Base-by-base conservation (phyloP, 768 basidiomycete species). In the Chalciporus chontae region DNA sequence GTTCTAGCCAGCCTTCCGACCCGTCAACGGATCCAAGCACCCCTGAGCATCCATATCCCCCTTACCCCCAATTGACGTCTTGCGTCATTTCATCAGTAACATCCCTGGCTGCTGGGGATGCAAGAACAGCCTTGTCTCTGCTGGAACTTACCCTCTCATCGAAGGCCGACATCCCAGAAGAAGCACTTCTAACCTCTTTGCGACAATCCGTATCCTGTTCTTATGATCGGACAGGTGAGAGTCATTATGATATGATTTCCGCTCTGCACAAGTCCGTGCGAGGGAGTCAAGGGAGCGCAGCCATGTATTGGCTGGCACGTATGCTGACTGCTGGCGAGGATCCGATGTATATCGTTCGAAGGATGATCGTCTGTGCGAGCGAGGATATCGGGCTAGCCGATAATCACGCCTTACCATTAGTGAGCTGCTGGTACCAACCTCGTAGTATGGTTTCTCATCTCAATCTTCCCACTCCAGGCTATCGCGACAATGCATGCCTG, bases 381-480 rank as follows among this genome's bases (percentile, higher is more conserved):
- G 91, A 94, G 65, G 91, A 94, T 61, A 79, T 94, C 36, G 90
- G 91, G 0, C 69, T 90, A 7, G 90, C 89, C 23, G 87, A 93
- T 66, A 76, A 74, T 36, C 77, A 82, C n/a, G 88, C 87, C 0
- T 72, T 94, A 9, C 85, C 87, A 8, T 68, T 91, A 54, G 88
- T 84, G 50, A 50, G 79, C 45, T 32, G 41, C 45, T 49, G 19
- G 26, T 23, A 15, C 21, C 11, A 4, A 10, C 13, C 3, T 41
- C 11, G 26, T 14, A 38, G 60, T 8, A 59, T 64, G 41, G 62
- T 32, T 3, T 29, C 13, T 47, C 5, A 40, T 43, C 7, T 23
- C n/a, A 19, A 17, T 24, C 49, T 37, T 47, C n/a, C 6, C n/a
- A 18, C 6, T 24, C 5, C 31, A 86, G 84, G 85, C 85, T 3